Conservation (phyloP, 129 eudicot species). For the Logfia minima region DNA sequence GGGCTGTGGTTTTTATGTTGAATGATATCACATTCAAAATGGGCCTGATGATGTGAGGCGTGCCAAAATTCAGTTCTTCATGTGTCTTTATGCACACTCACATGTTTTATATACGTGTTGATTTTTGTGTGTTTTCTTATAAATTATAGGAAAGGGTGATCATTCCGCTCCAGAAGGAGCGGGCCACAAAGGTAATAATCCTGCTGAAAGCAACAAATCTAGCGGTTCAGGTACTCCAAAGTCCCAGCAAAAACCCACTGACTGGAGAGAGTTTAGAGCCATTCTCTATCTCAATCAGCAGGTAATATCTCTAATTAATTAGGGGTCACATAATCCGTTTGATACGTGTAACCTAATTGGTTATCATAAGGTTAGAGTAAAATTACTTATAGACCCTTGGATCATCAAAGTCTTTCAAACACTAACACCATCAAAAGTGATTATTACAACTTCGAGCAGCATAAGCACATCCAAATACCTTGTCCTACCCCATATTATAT, state of each 20-base stretch:
- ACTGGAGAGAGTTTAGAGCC: constrained; percentile 98
- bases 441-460: neutral
- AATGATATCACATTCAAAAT: too few species aligned
- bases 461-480: neutral
- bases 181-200: constrained; percentile 56
- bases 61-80: neutral
- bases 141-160: constrained; percentile 61
- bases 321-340: neutral
- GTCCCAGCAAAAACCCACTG: constrained; percentile 48
- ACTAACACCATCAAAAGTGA: neutral
- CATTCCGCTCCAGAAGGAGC: constrained; percentile 57
- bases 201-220: constrained; percentile 55
- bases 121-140: constrained; percentile 11
- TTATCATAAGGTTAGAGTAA: constrained; percentile 11
- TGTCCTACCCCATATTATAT: neutral
- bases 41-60: neutral
- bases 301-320: constrained; percentile 42
- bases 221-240: constrained; percentile 45
- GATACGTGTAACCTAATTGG: neutral
- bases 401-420: neutral
- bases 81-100: neutral
- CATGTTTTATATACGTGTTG: constrained; percentile 1
- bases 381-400: neutral
- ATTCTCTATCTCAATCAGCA: constrained; percentile 53
- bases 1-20: too few species aligned